A percentile compares a stretch with the other conserved stretches of the same genome.
These are phyloP conservation scores for Chalciporus chontae DNA, from an alignment of 768 basidiomycete species.

Conservation along the genomic window DNA sequence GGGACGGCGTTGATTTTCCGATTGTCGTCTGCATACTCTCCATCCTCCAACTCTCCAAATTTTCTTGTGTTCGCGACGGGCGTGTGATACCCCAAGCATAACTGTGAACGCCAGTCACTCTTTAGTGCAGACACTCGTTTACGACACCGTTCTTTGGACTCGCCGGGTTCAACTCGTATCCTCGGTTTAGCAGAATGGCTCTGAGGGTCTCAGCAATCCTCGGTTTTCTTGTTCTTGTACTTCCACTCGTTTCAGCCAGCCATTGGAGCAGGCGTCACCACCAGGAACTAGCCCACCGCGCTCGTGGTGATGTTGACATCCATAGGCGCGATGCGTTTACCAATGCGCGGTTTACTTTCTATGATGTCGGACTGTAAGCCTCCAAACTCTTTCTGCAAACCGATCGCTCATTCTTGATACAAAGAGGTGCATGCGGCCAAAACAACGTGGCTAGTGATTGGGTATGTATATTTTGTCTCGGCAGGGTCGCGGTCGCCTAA, in stretches of 20 bases:
- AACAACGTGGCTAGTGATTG: conserved; percentile 39
- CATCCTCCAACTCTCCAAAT: background rate
- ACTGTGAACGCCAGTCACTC: conserved; percentile 15
- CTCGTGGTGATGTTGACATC: conserved; percentile 38
- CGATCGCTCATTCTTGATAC: conserved; percentile 9
- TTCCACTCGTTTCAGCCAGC: conserved; percentile 34
- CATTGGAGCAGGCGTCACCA: conserved; percentile 36
- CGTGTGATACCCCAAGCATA: conserved; percentile 3
- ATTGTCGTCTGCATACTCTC: too few relatives aligned
- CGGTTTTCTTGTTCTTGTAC: conserved; percentile 32
- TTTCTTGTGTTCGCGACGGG: background rate
- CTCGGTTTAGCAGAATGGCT: conserved; percentile 9
- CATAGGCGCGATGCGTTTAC: conserved; percentile 35
- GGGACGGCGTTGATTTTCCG: background rate
- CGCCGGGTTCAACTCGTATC: background rate
- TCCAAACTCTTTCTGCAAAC: conserved; percentile 1
- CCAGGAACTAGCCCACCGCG: conserved; percentile 47
- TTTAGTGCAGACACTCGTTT: conserved; percentile 23
- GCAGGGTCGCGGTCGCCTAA: background rate
- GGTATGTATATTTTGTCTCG: conserved; percentile 38
- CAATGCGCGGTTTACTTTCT: conserved; percentile 49
- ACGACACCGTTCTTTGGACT: conserved; percentile 3
- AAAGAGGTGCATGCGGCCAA: conserved; percentile 56
- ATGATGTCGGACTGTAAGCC: conserved; percentile 50
- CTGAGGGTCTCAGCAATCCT: conserved; percentile 27